Base-by-base conservation (phyloP, 1,139 yeast genomes). In the Candida freyschussii region DNA sequence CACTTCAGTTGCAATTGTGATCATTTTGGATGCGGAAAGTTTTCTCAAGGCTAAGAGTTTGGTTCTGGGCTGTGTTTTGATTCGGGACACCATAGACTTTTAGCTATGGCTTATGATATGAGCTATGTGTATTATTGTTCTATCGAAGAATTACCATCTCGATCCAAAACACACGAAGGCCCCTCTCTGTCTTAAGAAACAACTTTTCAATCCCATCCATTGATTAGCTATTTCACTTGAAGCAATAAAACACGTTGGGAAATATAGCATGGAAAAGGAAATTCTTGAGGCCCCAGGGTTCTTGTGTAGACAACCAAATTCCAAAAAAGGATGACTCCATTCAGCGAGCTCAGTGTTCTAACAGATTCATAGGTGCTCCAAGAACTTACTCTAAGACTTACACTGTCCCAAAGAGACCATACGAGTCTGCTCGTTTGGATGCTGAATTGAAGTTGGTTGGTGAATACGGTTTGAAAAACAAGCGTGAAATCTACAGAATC, bases 401-500 rank as follows among this genome's bases (percentile, higher is more conserved):
- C 86, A 73, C 96, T 64, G 95, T 89, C 69, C 98, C 98, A 77
- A 86, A 86, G 82, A 86, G 94, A 71, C 96, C 96, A 37, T 91
- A 82, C 78, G 98, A 91, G 75, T 84, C 94, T 57, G 93, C 96
- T 69, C 95, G 98, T 82, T 82, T 91, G 72, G 98, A 91, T 64
- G 86, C 95, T 68, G 98, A 93, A 76, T 84, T 91, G 70, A 87
- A 91, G 75, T 84, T 91, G 64, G 96, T 95, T 63, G 98, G 98
- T 79, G 98, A 91, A 75, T 91, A 73, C 83, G 99, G 98, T 79
- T 83, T 91, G 67, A 89, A 87, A 78, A 91, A 93, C 96, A 91
- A 91, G 89, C 86, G 94, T 70, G 98, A 91, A 76, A 86, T 91
- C 72, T 87, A 89, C 94, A 84, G 96, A 80, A 85, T 89, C 69